A percentile compares a stretch with the other conserved stretches of the same genome.
Evolutionary conservation across 2,329 filamentous ascomycete species (phyloP).

Genomic region (Fusarium hainanense): DNA sequence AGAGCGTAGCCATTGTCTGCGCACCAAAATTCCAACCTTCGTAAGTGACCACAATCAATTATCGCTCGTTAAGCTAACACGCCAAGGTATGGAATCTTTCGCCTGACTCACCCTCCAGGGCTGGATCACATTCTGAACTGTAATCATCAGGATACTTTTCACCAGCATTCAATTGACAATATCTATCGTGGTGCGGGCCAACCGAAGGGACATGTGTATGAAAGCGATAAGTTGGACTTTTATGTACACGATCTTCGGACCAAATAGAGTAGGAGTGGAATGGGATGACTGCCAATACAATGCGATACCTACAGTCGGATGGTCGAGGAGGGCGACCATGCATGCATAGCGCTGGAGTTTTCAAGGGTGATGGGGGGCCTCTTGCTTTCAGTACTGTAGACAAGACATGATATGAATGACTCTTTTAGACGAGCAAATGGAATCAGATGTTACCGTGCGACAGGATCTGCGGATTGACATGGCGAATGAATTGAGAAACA

Average conservation of each 20-base stretch:
- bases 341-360: slow-evolving; percentile 44
- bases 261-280: slow-evolving; percentile 26
- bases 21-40: slow-evolving; percentile 82
- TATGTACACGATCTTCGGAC: slow-evolving; percentile 64
- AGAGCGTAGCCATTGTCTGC: slow-evolving; percentile 97
- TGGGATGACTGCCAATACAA: background rate
- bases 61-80: background rate
- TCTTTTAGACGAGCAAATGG: background rate
- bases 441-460: background rate
- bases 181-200: slow-evolving; percentile 81
- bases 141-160: slow-evolving; percentile 82
- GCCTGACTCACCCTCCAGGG: slow-evolving; percentile 92
- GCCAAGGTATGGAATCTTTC: slow-evolving; percentile 87
- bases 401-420: background rate
- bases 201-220: slow-evolving; percentile 75
- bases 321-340: background rate
- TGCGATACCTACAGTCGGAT: background rate
- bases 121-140: slow-evolving; percentile 87
- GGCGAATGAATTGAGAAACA: background rate
- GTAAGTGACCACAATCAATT: slow-evolving; percentile 59
- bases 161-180: slow-evolving; percentile 74
- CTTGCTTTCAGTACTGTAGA: slow-evolving; percentile 2
- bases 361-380: background rate
- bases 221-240: slow-evolving; percentile 73
- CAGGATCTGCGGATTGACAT: background rate